Evolutionary conservation across 2,329 filamentous ascomycete genomes (phyloP).

Genomic region (Aspergillus brunneoviolaceus): DNA sequence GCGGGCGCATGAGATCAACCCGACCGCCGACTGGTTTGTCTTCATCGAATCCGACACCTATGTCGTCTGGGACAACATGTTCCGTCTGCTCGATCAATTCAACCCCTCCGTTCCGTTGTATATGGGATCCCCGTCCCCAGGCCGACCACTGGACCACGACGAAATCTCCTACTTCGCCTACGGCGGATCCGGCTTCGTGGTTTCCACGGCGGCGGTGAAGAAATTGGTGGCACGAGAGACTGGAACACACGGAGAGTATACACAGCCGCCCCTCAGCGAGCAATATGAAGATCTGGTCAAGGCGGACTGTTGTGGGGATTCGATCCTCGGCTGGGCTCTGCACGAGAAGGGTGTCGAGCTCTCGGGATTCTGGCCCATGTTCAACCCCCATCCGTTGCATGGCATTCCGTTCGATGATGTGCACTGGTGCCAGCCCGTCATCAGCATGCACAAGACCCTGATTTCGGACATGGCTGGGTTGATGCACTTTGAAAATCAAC

Average conservation of each 20-base stretch:
- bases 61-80: conserved; percentile 46
- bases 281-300: conserved; percentile 45
- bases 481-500: conserved; percentile 45
- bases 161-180: conserved; percentile 48
- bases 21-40: conserved; percentile 55
- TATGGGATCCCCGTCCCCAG: conserved; percentile 51
- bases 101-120: conserved; percentile 49
- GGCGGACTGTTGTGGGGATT: conserved; percentile 55
- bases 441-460: conserved; percentile 52
- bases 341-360: conserved; percentile 47
- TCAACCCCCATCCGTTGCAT: conserved; percentile 51
- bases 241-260: conserved; percentile 36
- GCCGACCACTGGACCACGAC: conserved; percentile 22
- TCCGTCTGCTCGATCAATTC: conserved; percentile 52
- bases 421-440: conserved; percentile 54
- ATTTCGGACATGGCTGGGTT: conserved; percentile 51
- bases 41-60: conserved; percentile 59
- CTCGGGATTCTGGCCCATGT: conserved; percentile 52
- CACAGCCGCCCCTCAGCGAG: conserved; percentile 40
- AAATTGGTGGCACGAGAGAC: conserved; percentile 32
- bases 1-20: conserved; percentile 49
- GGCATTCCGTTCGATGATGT: conserved; percentile 48
- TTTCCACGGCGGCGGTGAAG: conserved; percentile 49
- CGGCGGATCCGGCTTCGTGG: conserved; percentile 50
- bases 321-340: conserved; percentile 51